These are phyloP conservation scores for Huntiella decipiens DNA, from an alignment of 2,329 filamentous ascomycete genomes.

Conservation along the genomic window DNA sequence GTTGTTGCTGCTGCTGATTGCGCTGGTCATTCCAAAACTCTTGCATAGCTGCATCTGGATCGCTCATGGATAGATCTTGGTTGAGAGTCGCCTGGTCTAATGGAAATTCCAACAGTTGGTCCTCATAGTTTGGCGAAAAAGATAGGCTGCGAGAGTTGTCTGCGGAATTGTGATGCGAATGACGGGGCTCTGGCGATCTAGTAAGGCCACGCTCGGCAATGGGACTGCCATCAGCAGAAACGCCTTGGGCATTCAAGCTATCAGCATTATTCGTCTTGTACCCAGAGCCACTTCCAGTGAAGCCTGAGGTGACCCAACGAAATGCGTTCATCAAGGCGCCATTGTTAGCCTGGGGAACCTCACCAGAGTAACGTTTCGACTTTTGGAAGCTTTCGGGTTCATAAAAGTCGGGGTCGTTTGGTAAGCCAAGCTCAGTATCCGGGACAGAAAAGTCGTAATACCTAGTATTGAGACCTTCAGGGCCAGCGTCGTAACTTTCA, in stretches of 20 bases:
- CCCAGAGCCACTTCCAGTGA: conserved; percentile 5
- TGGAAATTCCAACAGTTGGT: too few species aligned
- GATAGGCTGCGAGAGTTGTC: too few species aligned
- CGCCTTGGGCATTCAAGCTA: background rate
- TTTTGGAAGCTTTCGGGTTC: conserved; percentile 7
- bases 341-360: conserved; percentile 1
- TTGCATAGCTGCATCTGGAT: too few species aligned
- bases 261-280: background rate
- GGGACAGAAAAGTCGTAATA: conserved; percentile 11
- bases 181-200: conserved; percentile 13
- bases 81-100: too few species aligned
- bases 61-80: too few species aligned
- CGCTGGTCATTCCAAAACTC: too few species aligned
- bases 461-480: conserved; percentile 4
- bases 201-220: conserved; percentile 8
- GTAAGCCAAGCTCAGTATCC: conserved; percentile 11
- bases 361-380: background rate
- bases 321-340: conserved; percentile 6
- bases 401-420: background rate
- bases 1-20: too few species aligned
- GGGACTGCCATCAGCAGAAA: background rate
- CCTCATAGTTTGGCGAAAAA: too few species aligned
- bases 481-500: conserved; percentile 2
- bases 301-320: conserved; percentile 3
- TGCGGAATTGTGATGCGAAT: conserved; percentile 15